These are phyloP conservation scores for Aureoboletus auriporus DNA, from an alignment of 768 basidiomycete genomes.

Conservation along the genomic window DNA sequence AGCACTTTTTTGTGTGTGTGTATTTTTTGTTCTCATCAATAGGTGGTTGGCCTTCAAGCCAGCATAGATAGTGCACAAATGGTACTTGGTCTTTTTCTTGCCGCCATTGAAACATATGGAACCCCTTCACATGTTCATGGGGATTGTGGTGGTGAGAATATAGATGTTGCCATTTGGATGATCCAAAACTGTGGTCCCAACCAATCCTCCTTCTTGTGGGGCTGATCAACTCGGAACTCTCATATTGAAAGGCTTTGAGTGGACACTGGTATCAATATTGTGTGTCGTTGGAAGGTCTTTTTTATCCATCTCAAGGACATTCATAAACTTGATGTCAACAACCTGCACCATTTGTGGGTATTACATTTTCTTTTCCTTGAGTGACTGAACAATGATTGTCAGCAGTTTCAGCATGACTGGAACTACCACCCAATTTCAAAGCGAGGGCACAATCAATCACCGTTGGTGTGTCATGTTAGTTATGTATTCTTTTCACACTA, in stretches of 20 bases:
- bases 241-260: constrained; percentile 44
- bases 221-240: constrained; percentile 38
- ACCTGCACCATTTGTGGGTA: constrained; percentile 39
- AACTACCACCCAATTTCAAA: constrained; percentile 34
- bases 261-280: constrained; percentile 39
- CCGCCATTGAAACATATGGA: constrained; percentile 12
- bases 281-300: constrained; percentile 37
- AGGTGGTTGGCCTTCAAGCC: constrained; percentile 19
- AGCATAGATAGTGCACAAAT: constrained; percentile 24
- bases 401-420: constrained; percentile 33
- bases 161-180: constrained; percentile 25
- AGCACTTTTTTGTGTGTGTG: too few relatives aligned
- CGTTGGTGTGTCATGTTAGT: neutral
- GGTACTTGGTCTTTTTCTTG: constrained; percentile 21
- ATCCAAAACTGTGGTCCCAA: constrained; percentile 22
- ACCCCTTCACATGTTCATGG: constrained; percentile 24
- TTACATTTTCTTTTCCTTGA: constrained; percentile 39
- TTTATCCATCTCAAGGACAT: constrained; percentile 34
- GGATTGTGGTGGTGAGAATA: constrained; percentile 29
- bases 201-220: constrained; percentile 27
- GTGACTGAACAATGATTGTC: constrained; percentile 35
- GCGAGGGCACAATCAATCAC: constrained; percentile 1
- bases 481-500: too few relatives aligned
- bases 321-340: constrained; percentile 30
- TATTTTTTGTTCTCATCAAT: too few relatives aligned